phyloP scores from a whole-genome alignment of 179 eudicot genomes.

The Silene vulgaris region DNA sequence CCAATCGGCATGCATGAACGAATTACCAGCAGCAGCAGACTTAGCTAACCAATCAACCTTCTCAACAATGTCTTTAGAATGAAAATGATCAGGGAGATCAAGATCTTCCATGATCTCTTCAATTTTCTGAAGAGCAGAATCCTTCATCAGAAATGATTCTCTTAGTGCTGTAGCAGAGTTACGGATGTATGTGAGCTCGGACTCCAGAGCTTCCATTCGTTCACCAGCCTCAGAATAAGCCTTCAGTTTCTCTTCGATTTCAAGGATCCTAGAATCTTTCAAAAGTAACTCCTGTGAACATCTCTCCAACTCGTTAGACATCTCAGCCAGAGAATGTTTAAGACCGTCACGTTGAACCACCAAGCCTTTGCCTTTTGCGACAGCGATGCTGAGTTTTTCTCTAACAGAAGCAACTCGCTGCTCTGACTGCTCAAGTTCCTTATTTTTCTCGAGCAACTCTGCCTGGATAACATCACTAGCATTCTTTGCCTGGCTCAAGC shows the following conservation, averaged over 20 bases:
- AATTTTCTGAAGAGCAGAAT: slow-evolving; percentile 84
- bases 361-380: slow-evolving; percentile 94
- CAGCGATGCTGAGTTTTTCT: slow-evolving; percentile 92
- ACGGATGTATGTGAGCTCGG: slow-evolving; percentile 94
- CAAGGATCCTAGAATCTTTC: slow-evolving; percentile 71
- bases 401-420: slow-evolving; percentile 83
- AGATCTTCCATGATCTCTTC: slow-evolving; percentile 93
- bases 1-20: slow-evolving; percentile 53
- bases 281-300: slow-evolving; percentile 60
- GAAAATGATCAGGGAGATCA: slow-evolving; percentile 85
- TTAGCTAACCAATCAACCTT: slow-evolving; percentile 88
- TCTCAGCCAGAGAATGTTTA: slow-evolving; percentile 77
- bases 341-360: slow-evolving; percentile 93
- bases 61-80: slow-evolving; percentile 67
- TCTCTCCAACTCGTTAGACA: slow-evolving; percentile 67
- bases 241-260: slow-evolving; percentile 76
- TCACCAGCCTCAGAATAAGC: slow-evolving; percentile 90
- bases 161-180: slow-evolving; percentile 93
- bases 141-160: slow-evolving; percentile 89
- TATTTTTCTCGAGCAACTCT: slow-evolving; percentile 48
- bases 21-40: slow-evolving; percentile 50
- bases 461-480: slow-evolving; percentile 33
- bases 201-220: slow-evolving; percentile 96
- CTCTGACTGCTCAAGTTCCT: slow-evolving; percentile 84
- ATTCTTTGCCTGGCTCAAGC: slow-evolving; percentile 50